phyloP scores from a whole-genome alignment of 768 basidiomycete genomes.

The Suillus brevipes region DNA sequence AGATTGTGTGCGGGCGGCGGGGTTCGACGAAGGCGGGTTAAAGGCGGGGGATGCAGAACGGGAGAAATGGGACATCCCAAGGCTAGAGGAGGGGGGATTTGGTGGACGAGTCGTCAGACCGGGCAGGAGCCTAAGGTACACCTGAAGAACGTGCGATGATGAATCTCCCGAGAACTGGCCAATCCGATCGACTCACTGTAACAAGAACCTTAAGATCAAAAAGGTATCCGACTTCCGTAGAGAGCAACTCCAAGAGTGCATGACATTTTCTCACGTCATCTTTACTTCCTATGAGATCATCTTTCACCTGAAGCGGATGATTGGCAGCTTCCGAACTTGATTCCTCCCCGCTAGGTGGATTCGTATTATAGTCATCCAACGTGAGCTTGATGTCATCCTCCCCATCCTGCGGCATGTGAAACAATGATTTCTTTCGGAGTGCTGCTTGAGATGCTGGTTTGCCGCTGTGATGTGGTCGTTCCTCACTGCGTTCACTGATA shows the following conservation, averaged over 20 bases:
- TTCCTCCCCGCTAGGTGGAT: background rate
- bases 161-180: background rate
- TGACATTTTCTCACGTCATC: conserved; percentile 60
- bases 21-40: conserved; percentile 42
- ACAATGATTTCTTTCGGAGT: conserved; percentile 10
- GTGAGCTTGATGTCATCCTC: conserved; percentile 15
- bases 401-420: conserved; percentile 18
- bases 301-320: background rate
- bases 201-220: conserved; percentile 76
- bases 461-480: background rate
- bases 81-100: conserved; percentile 22
- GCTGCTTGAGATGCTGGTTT: conserved; percentile 1
- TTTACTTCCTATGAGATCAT: conserved; percentile 25
- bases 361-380: background rate
- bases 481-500: background rate
- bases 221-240: conserved; percentile 83
- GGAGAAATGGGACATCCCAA: conserved; percentile 30
- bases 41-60: conserved; percentile 42
- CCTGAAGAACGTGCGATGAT: conserved; percentile 39
- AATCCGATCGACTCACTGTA: conserved; percentile 46
- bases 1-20: conserved; percentile 46
- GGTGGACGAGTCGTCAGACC: conserved; percentile 38
- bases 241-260: conserved; percentile 80
- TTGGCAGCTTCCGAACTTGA: background rate
- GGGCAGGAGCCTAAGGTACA: conserved; percentile 63